A percentile compares a stretch with the other conserved stretches of the same genome.
phyloP scores from a whole-genome alignment of 2,329 filamentous ascomycete genomes.

The Neonectria sp. region DNA sequence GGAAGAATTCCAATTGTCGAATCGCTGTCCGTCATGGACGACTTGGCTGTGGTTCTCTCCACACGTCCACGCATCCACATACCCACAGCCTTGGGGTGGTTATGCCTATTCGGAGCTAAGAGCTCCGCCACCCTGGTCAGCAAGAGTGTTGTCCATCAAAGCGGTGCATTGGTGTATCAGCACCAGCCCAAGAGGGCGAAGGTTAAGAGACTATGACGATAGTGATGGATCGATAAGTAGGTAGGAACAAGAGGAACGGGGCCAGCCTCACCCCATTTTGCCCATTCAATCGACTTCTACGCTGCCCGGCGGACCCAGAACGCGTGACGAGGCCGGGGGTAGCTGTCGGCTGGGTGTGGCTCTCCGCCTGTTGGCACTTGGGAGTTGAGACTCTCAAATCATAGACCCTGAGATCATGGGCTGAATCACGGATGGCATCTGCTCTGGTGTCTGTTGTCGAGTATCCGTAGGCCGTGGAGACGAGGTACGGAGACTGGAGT shows the following conservation, averaged over 20 bases:
- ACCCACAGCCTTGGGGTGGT: constrained; percentile 27
- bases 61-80: constrained; percentile 26
- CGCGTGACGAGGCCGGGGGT: constrained; percentile 1
- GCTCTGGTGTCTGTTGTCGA: constrained; percentile 13
- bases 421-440: constrained; percentile 13
- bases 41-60: constrained; percentile 32
- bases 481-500: constrained; percentile 23
- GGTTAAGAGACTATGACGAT: constrained; percentile 1
- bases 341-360: constrained; percentile 11
- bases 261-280: neutral
- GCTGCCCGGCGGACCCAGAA: neutral
- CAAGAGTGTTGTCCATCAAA: constrained; percentile 19
- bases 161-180: constrained; percentile 6
- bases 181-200: constrained; percentile 8
- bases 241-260: constrained; percentile 4
- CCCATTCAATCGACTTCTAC: constrained; percentile 12
- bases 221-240: constrained; percentile 7
- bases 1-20: constrained; percentile 52
- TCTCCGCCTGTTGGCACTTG: constrained; percentile 13
- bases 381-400: constrained; percentile 16
- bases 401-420: constrained; percentile 2
- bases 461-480: neutral
- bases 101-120: constrained; percentile 27
- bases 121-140: constrained; percentile 27
- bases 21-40: constrained; percentile 43